These are phyloP conservation scores for Butyriboletus appendiculatus DNA, from an alignment of 1,284 basidiomycete species.

Conservation along the genomic window DNA sequence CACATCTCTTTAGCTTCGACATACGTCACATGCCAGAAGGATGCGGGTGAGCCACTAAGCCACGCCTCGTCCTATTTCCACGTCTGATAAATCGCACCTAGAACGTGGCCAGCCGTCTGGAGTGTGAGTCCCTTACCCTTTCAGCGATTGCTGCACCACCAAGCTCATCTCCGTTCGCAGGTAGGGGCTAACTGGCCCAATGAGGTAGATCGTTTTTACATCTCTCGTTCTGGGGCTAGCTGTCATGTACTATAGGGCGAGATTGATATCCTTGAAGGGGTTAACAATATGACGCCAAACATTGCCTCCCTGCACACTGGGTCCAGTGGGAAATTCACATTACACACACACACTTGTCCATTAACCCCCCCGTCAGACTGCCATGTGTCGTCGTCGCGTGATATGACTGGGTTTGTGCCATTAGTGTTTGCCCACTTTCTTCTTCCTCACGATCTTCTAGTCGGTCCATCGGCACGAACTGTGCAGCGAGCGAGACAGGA, in stretches of 20 bases:
- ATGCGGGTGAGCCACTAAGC: constrained; percentile 26
- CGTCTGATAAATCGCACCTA: not conserved
- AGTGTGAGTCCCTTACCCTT: constrained; percentile 18
- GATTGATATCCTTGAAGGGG: constrained; percentile 38
- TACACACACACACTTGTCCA: not conserved
- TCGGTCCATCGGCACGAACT: constrained; percentile 17
- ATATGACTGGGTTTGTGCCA: constrained; percentile 27
- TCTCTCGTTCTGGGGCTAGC: not conserved
- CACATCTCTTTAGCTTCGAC: constrained; percentile 22
- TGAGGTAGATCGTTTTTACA: not conserved
- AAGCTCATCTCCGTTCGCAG: constrained; percentile 8
- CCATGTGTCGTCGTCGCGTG: constrained; percentile 15
- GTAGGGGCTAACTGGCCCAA: constrained; percentile 26
- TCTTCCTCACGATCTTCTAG: constrained; percentile 13
- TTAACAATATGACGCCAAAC: constrained; percentile 28
- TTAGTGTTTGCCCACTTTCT: not conserved
- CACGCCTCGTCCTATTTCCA: not conserved
- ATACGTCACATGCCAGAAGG: constrained; percentile 30
- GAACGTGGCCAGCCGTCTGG: constrained; percentile 32
- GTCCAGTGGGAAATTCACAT: constrained; percentile 16
- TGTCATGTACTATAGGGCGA: constrained; percentile 26
- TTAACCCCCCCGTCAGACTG: constrained; percentile 19
- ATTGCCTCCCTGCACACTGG: constrained; percentile 26
- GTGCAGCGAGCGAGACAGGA: constrained; percentile 26
- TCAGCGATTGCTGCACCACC: not conserved